Percentiles rank a stretch among this genome's conserved stretches.
Evolutionary conservation across 2,329 filamentous ascomycete genomes (phyloP).

Genomic region (Drechslerella stenobrocha): DNA sequence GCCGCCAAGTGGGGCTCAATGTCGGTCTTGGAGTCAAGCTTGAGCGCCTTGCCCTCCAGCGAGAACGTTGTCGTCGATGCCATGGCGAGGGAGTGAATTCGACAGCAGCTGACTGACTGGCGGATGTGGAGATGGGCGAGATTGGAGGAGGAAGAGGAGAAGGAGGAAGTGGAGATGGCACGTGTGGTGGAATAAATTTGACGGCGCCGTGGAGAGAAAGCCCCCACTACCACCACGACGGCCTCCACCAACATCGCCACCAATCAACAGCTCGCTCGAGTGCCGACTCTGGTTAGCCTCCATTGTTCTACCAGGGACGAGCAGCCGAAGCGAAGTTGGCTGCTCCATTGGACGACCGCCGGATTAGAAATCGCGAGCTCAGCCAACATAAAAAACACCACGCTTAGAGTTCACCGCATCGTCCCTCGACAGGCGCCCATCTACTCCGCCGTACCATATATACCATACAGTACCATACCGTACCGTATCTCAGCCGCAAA

Average conservation of each 20-base stretch:
- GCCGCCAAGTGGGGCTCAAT: slow-evolving; percentile 79
- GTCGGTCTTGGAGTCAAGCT: slow-evolving; percentile 85
- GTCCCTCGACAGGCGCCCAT: background rate
- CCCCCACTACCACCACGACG: too few species aligned
- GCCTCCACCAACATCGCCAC: too few species aligned
- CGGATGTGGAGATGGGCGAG: too few species aligned
- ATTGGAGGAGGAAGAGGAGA: background rate
- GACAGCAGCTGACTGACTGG: too few species aligned
- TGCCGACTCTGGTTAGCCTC: too few species aligned
- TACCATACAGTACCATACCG: too few species aligned
- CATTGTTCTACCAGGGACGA: slow-evolving; percentile 1
- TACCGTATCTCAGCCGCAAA: too few species aligned
- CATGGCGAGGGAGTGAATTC: slow-evolving; percentile 10
- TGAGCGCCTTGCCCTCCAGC: slow-evolving; percentile 86
- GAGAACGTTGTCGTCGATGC: slow-evolving; percentile 64
- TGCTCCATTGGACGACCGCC: background rate
- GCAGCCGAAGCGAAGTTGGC: too few species aligned
- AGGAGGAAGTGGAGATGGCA: background rate
- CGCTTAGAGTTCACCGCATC: background rate
- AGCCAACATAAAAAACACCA: background rate
- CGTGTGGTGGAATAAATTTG: background rate
- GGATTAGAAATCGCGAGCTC: slow-evolving; percentile 23
- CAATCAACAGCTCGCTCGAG: background rate
- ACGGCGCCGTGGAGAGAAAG: too few species aligned
- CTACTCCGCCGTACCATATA: too few species aligned